Evolutionary conservation across 768 basidiomycete species (phyloP), one percentile per base, ranked within the genome.

Genomic region (Amanita molliuscula): DNA sequence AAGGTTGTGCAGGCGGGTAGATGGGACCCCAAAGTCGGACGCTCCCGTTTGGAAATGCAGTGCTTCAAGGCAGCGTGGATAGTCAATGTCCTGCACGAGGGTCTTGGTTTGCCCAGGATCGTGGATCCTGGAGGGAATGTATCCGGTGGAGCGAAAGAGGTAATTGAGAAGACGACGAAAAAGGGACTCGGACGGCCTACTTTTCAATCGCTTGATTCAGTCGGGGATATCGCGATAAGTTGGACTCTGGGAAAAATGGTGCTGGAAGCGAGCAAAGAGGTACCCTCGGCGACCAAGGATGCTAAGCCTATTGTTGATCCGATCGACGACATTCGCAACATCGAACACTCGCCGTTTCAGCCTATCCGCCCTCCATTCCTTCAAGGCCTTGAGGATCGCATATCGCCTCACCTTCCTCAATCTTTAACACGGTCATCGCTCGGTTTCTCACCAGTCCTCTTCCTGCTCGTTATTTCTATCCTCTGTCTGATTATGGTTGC

Each of bases 241-340:
- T 99, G 96, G 96, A 97, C 96, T 3, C 74, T 98, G 29, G 96
- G 96, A 23, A 98, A 97, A 65, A 98, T 98, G 94, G 95, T 98
- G 0, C 76, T 97, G 23, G 95, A 98, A 66, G 96, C 96, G 23
- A 92, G 89, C 69, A 88, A 87, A 55, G 88, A 88, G 62, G 78
- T 92, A 6, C 77, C 78, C 3, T 66, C 73, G 37, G 56, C 63
- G 15, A 62, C 65, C 10, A 72, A 71, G 48, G 58, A 67, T 3
- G 65, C 68, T 23, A 73, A 67, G 45, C 87, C 85, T 4, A 61
- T 89, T n/a, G 74, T 74, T 23, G 88, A 90, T 57, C 86, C 87
- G 7, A 71, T 87, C 48, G 81, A 86, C 47, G 77, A 81, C 55
- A 72, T 80, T 40, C 75, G 81, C 20, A 66, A 77, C 48, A 65